Evolutionary conservation across 2,329 filamentous ascomycete genomes (phyloP).

Genomic region (Onygenales sp.): DNA sequence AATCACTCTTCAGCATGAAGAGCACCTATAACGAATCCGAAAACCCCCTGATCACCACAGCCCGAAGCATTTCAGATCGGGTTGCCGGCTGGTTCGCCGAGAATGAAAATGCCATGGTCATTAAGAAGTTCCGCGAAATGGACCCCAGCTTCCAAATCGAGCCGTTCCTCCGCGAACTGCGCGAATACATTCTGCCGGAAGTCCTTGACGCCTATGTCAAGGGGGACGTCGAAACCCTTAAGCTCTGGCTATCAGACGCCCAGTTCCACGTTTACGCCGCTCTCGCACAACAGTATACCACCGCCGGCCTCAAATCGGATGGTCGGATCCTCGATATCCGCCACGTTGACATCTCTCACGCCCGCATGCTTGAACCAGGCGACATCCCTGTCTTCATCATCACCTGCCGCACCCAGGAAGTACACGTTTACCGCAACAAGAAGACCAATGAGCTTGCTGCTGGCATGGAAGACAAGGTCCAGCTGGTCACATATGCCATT

Average conservation of each 20-base stretch:
- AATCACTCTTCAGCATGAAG: constrained; percentile 78
- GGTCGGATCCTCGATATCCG: constrained; percentile 92
- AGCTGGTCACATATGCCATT: constrained; percentile 96
- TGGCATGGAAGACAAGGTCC: constrained; percentile 97
- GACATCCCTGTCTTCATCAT: constrained; percentile 84
- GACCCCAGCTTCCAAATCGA: constrained; percentile 92
- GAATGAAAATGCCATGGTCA: constrained; percentile 94
- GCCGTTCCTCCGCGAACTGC: constrained; percentile 86
- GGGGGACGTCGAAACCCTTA: constrained; percentile 81
- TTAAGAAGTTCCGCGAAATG: constrained; percentile 96
- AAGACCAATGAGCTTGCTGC: constrained; percentile 85
- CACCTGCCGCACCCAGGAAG: constrained; percentile 91
- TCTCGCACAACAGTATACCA: constrained; percentile 92
- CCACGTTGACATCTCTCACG: constrained; percentile 64
- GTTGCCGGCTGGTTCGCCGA: constrained; percentile 95
- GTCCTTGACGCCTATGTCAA: constrained; percentile 97
- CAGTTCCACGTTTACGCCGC: constrained; percentile 96
- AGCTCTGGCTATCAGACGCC: constrained; percentile 90
- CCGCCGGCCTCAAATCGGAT: constrained; percentile 85
- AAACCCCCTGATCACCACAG: constrained; percentile 87
- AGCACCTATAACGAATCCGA: constrained; percentile 90
- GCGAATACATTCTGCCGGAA: constrained; percentile 95
- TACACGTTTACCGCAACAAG: constrained; percentile 89
- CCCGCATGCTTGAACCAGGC: constrained; percentile 39
- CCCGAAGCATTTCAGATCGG: constrained; percentile 84